These are phyloP conservation scores for Solanum virginianum DNA, from an alignment of 257 asterid genomes.

Conservation along the genomic window DNA sequence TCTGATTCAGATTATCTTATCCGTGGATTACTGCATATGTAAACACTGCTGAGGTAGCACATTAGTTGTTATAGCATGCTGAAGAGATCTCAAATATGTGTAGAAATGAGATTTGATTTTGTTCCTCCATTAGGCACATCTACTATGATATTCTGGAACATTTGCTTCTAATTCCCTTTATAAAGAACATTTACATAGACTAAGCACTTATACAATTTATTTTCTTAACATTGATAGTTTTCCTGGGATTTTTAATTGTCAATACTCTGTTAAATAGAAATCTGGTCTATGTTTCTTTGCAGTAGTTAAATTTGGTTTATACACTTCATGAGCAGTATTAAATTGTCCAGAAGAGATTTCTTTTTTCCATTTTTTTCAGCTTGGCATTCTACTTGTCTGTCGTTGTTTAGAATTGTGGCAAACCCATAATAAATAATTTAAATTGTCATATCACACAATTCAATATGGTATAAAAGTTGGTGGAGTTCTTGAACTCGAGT, in stretches of 20 bases:
- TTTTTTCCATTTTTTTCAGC: not conserved
- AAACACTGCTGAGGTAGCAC: not conserved
- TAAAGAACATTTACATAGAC: not conserved
- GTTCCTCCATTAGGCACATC: not conserved
- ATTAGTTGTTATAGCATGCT: not conserved
- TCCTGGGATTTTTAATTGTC: not conserved
- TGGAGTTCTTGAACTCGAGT: not conserved
- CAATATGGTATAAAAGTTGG: not conserved
- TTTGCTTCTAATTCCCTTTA: not conserved
- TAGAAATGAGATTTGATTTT: not conserved
- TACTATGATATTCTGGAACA: not conserved
- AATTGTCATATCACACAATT: not conserved
- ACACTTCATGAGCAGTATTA: not conserved
- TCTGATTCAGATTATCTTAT: not conserved
- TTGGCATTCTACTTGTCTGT: not conserved
- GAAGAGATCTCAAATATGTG: not conserved
- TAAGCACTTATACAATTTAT: not conserved
- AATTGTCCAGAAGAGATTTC: not conserved
- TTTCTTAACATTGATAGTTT: not conserved
- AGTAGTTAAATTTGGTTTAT: not conserved
- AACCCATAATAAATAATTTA: not conserved
- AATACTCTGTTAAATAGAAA: not conserved
- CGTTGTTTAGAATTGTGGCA: not conserved
- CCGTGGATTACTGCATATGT: not conserved
- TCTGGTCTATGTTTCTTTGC: not conserved